Conservation (phyloP, 352 stramenopile species). For the Blastocystis sp. region DNA sequence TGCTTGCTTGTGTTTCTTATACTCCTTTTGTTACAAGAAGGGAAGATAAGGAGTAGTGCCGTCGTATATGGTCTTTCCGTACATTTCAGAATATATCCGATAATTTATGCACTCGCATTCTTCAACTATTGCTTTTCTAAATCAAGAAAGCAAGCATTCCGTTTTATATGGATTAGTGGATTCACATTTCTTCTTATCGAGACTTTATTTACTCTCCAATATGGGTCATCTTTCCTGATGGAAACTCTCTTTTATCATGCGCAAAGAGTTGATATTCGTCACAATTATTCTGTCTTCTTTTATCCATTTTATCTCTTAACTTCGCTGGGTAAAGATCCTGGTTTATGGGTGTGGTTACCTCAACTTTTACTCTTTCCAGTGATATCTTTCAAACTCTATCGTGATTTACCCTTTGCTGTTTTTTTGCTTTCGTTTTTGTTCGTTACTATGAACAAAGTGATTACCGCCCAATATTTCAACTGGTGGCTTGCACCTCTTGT, state of each 20-base stretch:
- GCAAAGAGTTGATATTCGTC: not conserved
- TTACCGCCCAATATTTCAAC: conserved; percentile 6
- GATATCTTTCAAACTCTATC: not conserved
- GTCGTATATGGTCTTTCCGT: not conserved
- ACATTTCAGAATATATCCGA: conserved; percentile 1
- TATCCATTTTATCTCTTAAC: not conserved
- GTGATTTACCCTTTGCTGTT: not conserved
- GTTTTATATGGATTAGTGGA: not conserved
- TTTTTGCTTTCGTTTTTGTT: not conserved
- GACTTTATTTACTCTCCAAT: not conserved
- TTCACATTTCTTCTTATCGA: not conserved
- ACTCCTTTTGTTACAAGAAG: not conserved
- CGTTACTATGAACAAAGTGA: conserved; percentile 1
- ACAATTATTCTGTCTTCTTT: conserved; percentile 32
- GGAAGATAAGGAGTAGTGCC: not conserved
- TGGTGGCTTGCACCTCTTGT: conserved; percentile 2
- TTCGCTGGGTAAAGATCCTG: too few relatives aligned
- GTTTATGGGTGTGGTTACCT: not conserved
- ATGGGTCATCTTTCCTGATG: not conserved
- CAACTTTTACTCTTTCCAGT: not conserved
- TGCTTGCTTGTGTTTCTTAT: not conserved
- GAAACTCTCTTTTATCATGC: not conserved
- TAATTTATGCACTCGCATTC: not conserved
- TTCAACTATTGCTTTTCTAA: not conserved
- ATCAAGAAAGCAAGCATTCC: not conserved